Conservation (phyloP, 345 rosid genomes). For the Boechera divaricarpa region DNA sequence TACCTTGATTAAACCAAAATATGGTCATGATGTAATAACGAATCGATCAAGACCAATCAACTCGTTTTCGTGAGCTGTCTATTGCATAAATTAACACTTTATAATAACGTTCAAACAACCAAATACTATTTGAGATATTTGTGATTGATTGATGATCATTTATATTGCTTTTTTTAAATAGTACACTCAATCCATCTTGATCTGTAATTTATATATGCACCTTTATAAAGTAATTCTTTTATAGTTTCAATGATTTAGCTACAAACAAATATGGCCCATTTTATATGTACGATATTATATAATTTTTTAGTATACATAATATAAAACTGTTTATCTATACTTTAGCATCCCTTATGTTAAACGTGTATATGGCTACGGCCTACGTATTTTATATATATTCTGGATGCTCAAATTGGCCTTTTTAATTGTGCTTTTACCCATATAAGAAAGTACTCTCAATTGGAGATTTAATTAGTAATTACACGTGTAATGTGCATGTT, state of each 20-base stretch:
- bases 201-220: background rate
- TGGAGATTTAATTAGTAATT: background rate
- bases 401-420: background rate
- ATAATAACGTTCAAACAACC: background rate
- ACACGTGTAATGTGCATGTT: background rate
- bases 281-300: slow-evolving; percentile 23
- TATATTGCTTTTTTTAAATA: slow-evolving; percentile 14
- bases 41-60: slow-evolving; percentile 24
- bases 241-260: slow-evolving; percentile 17
- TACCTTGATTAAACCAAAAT: background rate
- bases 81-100: background rate
- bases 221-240: slow-evolving; percentile 1
- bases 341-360: slow-evolving; percentile 25
- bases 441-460: background rate
- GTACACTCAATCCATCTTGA: slow-evolving; percentile 9
- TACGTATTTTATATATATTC: slow-evolving; percentile 13
- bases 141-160: background rate
- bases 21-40: background rate
- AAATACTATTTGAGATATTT: slow-evolving; percentile 20
- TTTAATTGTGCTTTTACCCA: too few species aligned
- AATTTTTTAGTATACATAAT: background rate
- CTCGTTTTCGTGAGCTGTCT: slow-evolving; percentile 23
- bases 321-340: slow-evolving; percentile 13
- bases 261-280: slow-evolving; percentile 20
- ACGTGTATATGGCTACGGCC: slow-evolving; percentile 26